Percentiles rank a stretch among this genome's conserved stretches.
phyloP scores from a whole-genome alignment of 306 rosid genomes.

The Acacia crassicarpa region DNA sequence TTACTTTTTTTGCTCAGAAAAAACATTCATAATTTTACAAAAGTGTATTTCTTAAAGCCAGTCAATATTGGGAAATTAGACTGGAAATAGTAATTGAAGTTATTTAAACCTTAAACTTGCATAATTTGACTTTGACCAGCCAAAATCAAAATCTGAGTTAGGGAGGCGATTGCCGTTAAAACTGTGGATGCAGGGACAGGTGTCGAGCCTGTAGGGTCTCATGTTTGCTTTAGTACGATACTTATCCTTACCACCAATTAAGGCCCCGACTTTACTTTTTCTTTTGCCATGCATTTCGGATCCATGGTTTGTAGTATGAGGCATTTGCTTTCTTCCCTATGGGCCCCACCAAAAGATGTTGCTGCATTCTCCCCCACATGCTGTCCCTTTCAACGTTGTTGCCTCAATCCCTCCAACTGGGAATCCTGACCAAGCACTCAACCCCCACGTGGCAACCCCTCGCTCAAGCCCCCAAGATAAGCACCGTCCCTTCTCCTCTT shows the following conservation, averaged over 20 bases:
- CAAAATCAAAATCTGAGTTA: not conserved
- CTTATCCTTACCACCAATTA: constrained; percentile 2
- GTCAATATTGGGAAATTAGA: no score
- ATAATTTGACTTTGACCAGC: not conserved
- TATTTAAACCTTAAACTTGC: no score
- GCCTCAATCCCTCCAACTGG: not conserved
- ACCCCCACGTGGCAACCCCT: not conserved
- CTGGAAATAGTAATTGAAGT: no score
- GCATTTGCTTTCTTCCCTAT: not conserved
- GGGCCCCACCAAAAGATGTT: not conserved
- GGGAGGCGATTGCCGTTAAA: not conserved
- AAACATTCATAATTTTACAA: no score
- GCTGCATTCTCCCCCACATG: constrained; percentile 34
- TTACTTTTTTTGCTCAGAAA: no score
- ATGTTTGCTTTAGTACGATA: not conserved
- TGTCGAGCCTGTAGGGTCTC: not conserved
- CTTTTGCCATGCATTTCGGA: not conserved
- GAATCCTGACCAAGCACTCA: constrained; percentile 1
- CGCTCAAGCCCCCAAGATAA: constrained; percentile 42
- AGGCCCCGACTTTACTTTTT: not conserved
- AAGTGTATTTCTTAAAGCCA: no score
- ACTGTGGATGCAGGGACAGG: not conserved
- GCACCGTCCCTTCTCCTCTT: constrained; percentile 40
- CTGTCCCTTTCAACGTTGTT: constrained; percentile 22
- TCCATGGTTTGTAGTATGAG: not conserved